Percentiles rank a stretch among this genome's conserved stretches.
These are phyloP conservation scores for Phascolomyces articulosus DNA, from an alignment of 371 early-diverging fungal species.

Conservation along the genomic window DNA sequence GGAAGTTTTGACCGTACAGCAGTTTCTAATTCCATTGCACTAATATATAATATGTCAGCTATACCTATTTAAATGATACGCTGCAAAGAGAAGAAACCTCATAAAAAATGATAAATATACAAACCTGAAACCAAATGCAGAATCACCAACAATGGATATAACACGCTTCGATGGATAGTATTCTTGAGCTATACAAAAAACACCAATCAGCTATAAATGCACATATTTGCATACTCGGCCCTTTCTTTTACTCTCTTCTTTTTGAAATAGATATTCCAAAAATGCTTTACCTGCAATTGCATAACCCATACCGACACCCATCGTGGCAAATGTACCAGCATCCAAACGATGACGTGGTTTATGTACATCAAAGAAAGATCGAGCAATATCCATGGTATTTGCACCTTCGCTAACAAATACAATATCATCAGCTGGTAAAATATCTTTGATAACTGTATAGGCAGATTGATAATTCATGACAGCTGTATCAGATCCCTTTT, in stretches of 20 bases:
- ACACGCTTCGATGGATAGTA: constrained; percentile 57
- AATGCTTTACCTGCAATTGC: constrained; percentile 63
- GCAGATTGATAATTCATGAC: constrained; percentile 76
- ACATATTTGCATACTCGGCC: too few relatives aligned
- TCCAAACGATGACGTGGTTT: constrained; percentile 74
- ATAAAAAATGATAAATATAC: background rate
- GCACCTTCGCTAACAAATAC: constrained; percentile 82
- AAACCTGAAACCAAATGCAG: constrained; percentile 80
- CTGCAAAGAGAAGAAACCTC: too few relatives aligned
- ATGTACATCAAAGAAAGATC: constrained; percentile 70
- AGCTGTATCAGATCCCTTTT: constrained; percentile 34
- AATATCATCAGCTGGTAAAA: constrained; percentile 41
- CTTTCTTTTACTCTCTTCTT: too few relatives aligned
- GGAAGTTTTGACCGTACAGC: constrained; percentile 70
- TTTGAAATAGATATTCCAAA: background rate
- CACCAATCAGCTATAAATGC: background rate
- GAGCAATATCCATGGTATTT: constrained; percentile 86
- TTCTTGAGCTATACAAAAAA: constrained; percentile 51
- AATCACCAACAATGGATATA: constrained; percentile 79
- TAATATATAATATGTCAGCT: constrained; percentile 4
- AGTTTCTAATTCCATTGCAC: constrained; percentile 84
- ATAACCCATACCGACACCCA: constrained; percentile 86
- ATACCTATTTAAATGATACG: background rate
- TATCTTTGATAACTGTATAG: constrained; percentile 62
- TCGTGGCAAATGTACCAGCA: constrained; percentile 79